Percentiles rank a stretch among this genome's conserved stretches.
Evolutionary conservation across 805 yeast species (phyloP).

Genomic region (Yamadazyma phyllophila): DNA sequence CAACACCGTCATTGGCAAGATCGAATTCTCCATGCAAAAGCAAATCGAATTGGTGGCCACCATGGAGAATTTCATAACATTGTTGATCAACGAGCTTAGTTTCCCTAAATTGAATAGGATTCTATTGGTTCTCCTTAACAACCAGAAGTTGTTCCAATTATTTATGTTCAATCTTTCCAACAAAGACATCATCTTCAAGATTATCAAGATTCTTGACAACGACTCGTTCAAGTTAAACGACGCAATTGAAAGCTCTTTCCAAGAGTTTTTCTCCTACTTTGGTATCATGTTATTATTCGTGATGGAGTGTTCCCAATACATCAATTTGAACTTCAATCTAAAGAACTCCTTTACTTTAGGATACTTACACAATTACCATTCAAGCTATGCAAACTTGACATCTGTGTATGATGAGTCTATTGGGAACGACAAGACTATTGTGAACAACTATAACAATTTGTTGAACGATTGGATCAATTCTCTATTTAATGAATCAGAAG

Average conservation of each 20-base stretch:
- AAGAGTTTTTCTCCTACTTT: conserved; percentile 66
- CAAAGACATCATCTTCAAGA: conserved; percentile 40
- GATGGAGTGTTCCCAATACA: conserved; percentile 6
- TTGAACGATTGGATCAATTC: conserved; percentile 73
- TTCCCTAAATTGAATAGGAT: conserved; percentile 42
- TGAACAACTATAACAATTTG: conserved; percentile 32
- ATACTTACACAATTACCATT: conserved; percentile 33
- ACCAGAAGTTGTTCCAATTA: conserved; percentile 36
- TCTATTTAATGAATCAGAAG: conserved; percentile 68
- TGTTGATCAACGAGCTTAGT: conserved; percentile 24
- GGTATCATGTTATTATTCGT: conserved; percentile 51
- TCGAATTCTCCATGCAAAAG: conserved; percentile 22
- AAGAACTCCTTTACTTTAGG: conserved; percentile 31
- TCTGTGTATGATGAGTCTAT: conserved; percentile 13
- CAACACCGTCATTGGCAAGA: conserved; percentile 17
- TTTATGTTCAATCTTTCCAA: conserved; percentile 45
- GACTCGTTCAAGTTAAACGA: conserved; percentile 34
- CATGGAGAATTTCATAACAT: conserved; percentile 20
- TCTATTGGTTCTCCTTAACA: conserved; percentile 48
- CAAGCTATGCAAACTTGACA: conserved; percentile 30
- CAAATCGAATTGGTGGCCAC: conserved; percentile 25
- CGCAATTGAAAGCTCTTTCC: conserved; percentile 58
- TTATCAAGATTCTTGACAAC: conserved; percentile 50
- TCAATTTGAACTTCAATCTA: conserved; percentile 23
- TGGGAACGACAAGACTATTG: conserved; percentile 28